Base-by-base conservation (phyloP, 2,329 filamentous ascomycete species). In the Pseudogymnoascus sp. region DNA sequence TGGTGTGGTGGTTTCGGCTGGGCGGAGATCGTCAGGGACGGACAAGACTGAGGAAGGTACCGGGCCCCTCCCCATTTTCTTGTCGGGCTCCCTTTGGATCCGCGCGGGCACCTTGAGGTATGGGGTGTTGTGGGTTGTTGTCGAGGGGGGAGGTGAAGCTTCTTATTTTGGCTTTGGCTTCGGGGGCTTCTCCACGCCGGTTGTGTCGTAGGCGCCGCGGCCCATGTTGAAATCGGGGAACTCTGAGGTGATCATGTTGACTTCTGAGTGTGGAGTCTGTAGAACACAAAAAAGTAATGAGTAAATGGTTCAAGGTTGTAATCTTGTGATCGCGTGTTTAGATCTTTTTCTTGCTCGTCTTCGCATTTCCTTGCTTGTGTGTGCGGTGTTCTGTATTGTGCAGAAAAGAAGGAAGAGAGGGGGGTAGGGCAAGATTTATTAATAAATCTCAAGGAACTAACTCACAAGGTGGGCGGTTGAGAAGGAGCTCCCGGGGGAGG, bases 151-250 rank as follows among this genome's bases (percentile, higher is more conserved):
- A 57, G 8, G 47, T n/a, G n/a, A 23, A 57, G 8, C 21, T n/a
- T 4, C 19, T 57, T 57, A 57, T 17, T 57, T 57, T 35, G 50
- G 50, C 50, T 57, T 57, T 35, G 50, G 50, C 50, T 57, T 57
- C 50, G 50, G 50, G 63, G 79, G 80, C 74, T 82, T 81, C 64
- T 76, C 74, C 23, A 81, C 74, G 57, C 79, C 79, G 23, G 79
- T 82, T 67, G 78, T 80, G 68, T 82, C 80, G 69, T 82, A 82
- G 67, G 79, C 80, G 64, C 80, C 80, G 64, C 80, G 76, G 66
- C 78, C 80, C 78, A 81, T 80, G 72, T 81, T 79, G 73, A 68
- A 71, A 15, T 70, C 68, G 64, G 65, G 66, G 38, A 67, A 65
- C 63, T 71, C 69, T 69, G 63, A 66, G 61, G 69, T 69, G 63